Base-by-base conservation (phyloP, 208 protist genomes). In the Tritrichomonas musculus region DNA sequence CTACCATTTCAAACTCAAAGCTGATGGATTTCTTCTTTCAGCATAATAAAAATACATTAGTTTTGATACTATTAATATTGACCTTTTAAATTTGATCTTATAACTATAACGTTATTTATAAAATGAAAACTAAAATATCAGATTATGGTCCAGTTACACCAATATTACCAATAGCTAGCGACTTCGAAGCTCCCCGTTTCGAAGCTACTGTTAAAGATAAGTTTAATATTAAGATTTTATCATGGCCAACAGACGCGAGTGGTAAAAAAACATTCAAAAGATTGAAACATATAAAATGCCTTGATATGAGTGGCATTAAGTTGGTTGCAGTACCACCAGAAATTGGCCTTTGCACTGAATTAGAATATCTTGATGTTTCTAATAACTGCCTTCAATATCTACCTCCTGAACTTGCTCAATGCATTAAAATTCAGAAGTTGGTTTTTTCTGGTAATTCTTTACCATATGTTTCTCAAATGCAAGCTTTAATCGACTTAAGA, bases 321-420 rank as follows among this genome's bases (percentile, higher is more conserved):
- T n/a, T 88, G 44, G 57, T 47, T 2, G 5, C 17, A 22, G 4
- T 88, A 33, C 77, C 77, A 22, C 47, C 77, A 33, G 77, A 88
- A 57, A 88, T 88, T 39, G 77, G 77, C 13, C 30, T 88, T 8
- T 49, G 44, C 44, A 57, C 47, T 33, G 47, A 88, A 14, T 88
- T 88, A 57, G 77, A 88, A 88, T 53, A 60, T 88, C 47, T 88
- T 4, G 77, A 88, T 88, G 41, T 88, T 30, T 44, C n/a, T 39
- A 47, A 88, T 57, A 88, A 88, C 30, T 88, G 41, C 30, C 30
- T 88, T 20, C 27, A 53, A 53, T 57, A 39, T 88, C 30, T 88
- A 57, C 77, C 77, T 55, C 77, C 77, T 33, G 77, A 88, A 39
- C 27, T 88, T 33, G 53, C 77, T 0, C 41, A 88, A 57, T 88